Conservation (phyloP, 345 rosid genomes). For the Pistacia vera region DNA sequence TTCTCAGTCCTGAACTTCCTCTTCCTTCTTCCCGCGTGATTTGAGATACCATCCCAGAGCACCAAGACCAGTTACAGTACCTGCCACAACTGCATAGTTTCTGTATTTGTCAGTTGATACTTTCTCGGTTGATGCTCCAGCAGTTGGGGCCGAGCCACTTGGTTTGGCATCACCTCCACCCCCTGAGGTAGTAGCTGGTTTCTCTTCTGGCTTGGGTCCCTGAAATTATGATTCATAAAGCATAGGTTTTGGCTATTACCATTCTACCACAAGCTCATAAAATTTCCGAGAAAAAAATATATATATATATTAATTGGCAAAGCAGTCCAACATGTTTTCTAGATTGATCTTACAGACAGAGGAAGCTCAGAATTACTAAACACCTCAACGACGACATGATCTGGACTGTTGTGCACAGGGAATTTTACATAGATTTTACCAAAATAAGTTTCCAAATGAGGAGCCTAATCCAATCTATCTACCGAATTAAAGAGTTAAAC, state of each 20-base stretch:
- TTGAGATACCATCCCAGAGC: conserved; percentile 91
- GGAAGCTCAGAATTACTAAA: neutral
- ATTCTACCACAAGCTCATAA: neutral
- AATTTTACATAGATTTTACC: neutral
- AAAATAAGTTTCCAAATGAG: neutral
- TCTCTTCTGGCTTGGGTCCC: conserved; percentile 82
- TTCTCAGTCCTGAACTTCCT: conserved; percentile 60
- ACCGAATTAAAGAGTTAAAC: neutral
- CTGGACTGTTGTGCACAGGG: neutral
- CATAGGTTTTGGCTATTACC: neutral
- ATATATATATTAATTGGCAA: no score
- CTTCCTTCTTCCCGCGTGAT: conserved; percentile 70
- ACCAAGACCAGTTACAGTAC: conserved; percentile 55
- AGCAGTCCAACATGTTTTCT: no score
- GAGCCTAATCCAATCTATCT: neutral
- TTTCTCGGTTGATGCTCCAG: conserved; percentile 56
- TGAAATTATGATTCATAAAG: conserved; percentile 20
- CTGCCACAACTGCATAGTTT: conserved; percentile 89
- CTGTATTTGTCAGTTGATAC: conserved; percentile 72
- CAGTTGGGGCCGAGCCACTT: conserved; percentile 39
- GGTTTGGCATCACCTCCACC: conserved; percentile 50
- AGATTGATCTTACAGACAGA: no score
- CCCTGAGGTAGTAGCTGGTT: conserved; percentile 39
- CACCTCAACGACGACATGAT: neutral
- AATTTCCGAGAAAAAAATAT: neutral